Base-by-base conservation (phyloP, 257 asterid species). In the Nicotiana tabacum region DNA sequence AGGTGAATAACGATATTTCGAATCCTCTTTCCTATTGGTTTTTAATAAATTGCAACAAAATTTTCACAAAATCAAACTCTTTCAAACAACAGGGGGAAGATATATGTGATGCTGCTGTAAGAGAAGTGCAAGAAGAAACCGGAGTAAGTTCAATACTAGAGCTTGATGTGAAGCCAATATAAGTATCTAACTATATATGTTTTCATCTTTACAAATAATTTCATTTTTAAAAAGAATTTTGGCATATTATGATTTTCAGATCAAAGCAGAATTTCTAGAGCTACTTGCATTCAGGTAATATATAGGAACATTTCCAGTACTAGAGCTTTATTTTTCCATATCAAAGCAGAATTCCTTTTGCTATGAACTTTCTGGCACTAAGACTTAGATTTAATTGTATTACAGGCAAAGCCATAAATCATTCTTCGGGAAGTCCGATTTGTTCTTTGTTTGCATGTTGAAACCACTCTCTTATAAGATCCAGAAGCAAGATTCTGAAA, bases 101-200 rank as follows among this genome's bases (percentile, higher is more conserved):
- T 87, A 90, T 95, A 78, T 91, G 94, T 60, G 94, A 88, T 90
- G 97, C 98, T 77, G 97, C 98, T 32, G 93, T 94, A 11, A 89
- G 99, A 86, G 99, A 95, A 89, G 98, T 95, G 67, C 92, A 92
- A 89, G 99, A 95, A 90, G 99, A 95, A 91, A 89, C 97, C 27
- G 99, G 98, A 77, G 99, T 95, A 89, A 88, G 95, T 77, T 51
- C 6, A 6, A 15, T 11, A 48, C 27, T 18, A 43, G 3, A 12
- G 57, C 58, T 30, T 66, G 69, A 32, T 57, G 29, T 27, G 16
- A 77, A n/a, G 9, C n/a, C 17, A 33, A 32, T 39, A 39, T 51
- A 51, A 16, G 12, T 55, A 55, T 55, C 1, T n/a, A 32, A 66
- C n/a, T 30, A n/a, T 77, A 80, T 78, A 35, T 24, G 27, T 24